A percentile compares a stretch with the other conserved stretches of the same genome.
These are phyloP conservation scores for Cornus controversa DNA, from an alignment of 148 eudicot species.

Conservation along the genomic window DNA sequence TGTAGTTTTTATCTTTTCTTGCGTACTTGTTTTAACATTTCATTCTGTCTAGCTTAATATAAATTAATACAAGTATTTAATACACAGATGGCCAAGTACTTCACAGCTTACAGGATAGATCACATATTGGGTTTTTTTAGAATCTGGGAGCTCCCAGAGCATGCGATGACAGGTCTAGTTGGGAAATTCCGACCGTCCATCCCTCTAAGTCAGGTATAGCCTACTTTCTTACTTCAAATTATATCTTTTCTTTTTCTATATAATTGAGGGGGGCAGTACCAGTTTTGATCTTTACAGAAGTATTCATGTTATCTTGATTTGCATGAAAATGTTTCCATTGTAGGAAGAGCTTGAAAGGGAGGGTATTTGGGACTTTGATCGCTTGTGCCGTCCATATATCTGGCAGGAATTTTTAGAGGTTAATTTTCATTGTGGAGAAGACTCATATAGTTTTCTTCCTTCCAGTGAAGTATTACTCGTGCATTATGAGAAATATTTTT, in stretches of 20 bases:
- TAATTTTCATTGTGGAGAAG: conserved; percentile 7
- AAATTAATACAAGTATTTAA: background rate
- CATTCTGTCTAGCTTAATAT: background rate
- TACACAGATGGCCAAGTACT: conserved; percentile 87
- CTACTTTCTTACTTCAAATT: background rate
- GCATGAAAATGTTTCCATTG: conserved; percentile 16
- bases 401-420: conserved; percentile 72
- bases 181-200: conserved; percentile 97
- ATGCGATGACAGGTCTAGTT: conserved; percentile 90
- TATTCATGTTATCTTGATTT: conserved; percentile 1
- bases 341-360: conserved; percentile 98
- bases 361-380: conserved; percentile 92
- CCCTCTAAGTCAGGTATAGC: conserved; percentile 75
- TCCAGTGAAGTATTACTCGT: background rate
- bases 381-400: conserved; percentile 82
- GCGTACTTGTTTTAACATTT: background rate
- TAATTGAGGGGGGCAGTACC: background rate
- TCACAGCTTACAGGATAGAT: conserved; percentile 94
- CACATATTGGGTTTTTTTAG: conserved; percentile 97
- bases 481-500: conserved; percentile 3
- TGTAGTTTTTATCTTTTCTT: background rate
- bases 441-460: background rate
- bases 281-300: background rate
- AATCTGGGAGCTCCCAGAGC: conserved; percentile 98
- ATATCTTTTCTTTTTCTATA: background rate